Conservation (phyloP, 345 rosid species). For the Tarenaya hassleriana region DNA sequence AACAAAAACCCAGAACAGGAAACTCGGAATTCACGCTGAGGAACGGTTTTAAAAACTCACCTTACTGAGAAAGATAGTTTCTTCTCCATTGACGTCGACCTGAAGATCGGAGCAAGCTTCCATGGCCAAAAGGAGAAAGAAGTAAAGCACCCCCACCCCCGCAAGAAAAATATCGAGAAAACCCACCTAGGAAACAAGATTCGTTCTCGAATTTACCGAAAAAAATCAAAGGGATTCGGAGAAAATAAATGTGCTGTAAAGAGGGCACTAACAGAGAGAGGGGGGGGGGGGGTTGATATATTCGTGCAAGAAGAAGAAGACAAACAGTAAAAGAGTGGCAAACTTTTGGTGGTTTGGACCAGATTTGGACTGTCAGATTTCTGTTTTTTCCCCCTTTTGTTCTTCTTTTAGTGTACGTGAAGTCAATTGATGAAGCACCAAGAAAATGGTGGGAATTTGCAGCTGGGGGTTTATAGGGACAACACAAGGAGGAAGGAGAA, state of each 20-base stretch:
- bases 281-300: slow-evolving; percentile 29
- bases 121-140: slow-evolving; percentile 40
- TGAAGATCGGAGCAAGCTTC: slow-evolving; percentile 76
- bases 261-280: slow-evolving; percentile 25
- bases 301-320: slow-evolving; percentile 43
- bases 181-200: slow-evolving; percentile 32
- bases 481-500: slow-evolving; percentile 14
- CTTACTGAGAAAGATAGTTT: slow-evolving; percentile 74
- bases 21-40: slow-evolving; percentile 8
- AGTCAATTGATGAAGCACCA: slow-evolving; percentile 38
- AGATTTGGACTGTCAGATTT: slow-evolving; percentile 26
- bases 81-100: slow-evolving; percentile 91
- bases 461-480: slow-evolving; percentile 19
- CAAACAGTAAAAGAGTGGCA: slow-evolving; percentile 37
- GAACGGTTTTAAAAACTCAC: slow-evolving; percentile 32
- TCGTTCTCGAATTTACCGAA: slow-evolving; percentile 8
- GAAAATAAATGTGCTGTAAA: neutral
- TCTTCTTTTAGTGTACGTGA: slow-evolving; percentile 8
- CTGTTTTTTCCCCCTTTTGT: slow-evolving; percentile 8
- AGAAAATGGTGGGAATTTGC: slow-evolving; percentile 28
- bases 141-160: slow-evolving; percentile 2
- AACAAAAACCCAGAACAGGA: slow-evolving; percentile 8
- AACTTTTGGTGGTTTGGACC: slow-evolving; percentile 29
- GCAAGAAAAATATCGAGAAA: slow-evolving; percentile 12
- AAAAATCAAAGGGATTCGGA: slow-evolving; percentile 21